Evolutionary conservation across 805 yeast species (phyloP), one percentile per base, ranked within the genome.

Genomic region (Kazachstania africana): DNA sequence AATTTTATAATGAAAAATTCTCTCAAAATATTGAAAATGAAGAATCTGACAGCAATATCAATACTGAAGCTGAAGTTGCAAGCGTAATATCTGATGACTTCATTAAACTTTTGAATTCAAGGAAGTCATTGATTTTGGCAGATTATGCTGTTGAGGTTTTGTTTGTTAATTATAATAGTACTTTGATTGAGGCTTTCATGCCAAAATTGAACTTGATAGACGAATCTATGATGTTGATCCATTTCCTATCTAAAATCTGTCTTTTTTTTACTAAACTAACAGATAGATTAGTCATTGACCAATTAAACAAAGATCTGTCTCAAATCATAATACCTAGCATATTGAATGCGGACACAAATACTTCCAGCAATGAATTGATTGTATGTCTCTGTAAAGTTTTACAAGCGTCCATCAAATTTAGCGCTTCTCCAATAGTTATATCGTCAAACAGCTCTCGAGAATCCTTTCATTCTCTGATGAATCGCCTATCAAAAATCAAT

Each of bases 1-100:
- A 55, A 32, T 45, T 53, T 27, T 50, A 47, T 29, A 55, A 50
- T 36, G 57, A 52, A 32, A 43, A 46, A 28, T 42, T 46, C 31
- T 36, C 39, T 3, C 20, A 36, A 4, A 35, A 31, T 8, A 22
- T 38, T 4, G 49, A 42, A 18, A 38, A 37, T 17, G 51, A 47
- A 4, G 45, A 37, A 4, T 27, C 27, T 12, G 34, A 39, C 10
- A 36, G 29, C 16, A 21, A 22, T 13, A 13, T 23, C 8, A 16
- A 26, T 1, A 31, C 27, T 12, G 16, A 28, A 4, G 21, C 19
- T 8, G 43, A 38, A 14, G 25, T 38, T 4, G 28, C 40, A 5
- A 33, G 34, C 16, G 35, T 29, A 1, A 8, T 27, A 12, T 28
- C 44, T n/a, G 31, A 31, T 4, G 47, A 50, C 31, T 42, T 53